Evolutionary conservation across 1,139 yeast species (phyloP).

Genomic region (Geotrichum bryndzae): DNA sequence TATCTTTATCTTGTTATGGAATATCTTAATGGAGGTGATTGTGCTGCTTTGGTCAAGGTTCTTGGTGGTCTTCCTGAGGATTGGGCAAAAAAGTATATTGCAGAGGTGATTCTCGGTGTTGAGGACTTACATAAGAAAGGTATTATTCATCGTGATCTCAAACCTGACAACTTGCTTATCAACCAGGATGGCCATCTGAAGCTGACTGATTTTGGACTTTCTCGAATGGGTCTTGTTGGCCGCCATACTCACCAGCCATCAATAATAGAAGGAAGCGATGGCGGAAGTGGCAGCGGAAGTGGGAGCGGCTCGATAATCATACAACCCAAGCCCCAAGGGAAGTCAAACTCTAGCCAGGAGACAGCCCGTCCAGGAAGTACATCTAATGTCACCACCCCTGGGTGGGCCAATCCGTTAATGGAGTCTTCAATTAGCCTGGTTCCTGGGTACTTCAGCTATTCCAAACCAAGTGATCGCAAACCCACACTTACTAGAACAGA

Average conservation of each 20-base stretch:
- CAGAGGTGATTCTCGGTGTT: slow-evolving; percentile 87
- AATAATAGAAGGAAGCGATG: slow-evolving; percentile 31
- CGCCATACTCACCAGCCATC: slow-evolving; percentile 54
- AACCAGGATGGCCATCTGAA: slow-evolving; percentile 85
- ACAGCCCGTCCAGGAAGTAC: slow-evolving; percentile 8
- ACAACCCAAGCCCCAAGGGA: slow-evolving; percentile 6
- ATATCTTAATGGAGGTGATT: slow-evolving; percentile 91
- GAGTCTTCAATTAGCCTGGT: slow-evolving; percentile 30
- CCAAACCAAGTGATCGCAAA: slow-evolving; percentile 7
- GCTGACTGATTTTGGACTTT: slow-evolving; percentile 89
- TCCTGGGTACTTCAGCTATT: slow-evolving; percentile 30
- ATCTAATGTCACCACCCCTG: slow-evolving; percentile 9
- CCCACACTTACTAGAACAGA: slow-evolving; percentile 13
- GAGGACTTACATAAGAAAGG: slow-evolving; percentile 84
- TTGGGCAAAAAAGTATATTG: slow-evolving; percentile 83
- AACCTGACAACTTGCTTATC: slow-evolving; percentile 88
- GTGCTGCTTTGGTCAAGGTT: slow-evolving; percentile 77
- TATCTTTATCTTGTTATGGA: slow-evolving; percentile 93
- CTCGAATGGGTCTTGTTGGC: slow-evolving; percentile 81
- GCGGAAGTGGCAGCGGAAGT: slow-evolving; percentile 1
- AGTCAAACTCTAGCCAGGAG: slow-evolving; percentile 13
- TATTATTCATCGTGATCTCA: slow-evolving; percentile 88
- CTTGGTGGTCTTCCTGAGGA: slow-evolving; percentile 72
- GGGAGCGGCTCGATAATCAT: not conserved
- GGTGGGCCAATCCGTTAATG: slow-evolving; percentile 16